A percentile compares a stretch with the other conserved stretches of the same genome.
These are phyloP conservation scores for Mallotus japonicus DNA, from an alignment of 441 rosid genomes.

Conservation along the genomic window DNA sequence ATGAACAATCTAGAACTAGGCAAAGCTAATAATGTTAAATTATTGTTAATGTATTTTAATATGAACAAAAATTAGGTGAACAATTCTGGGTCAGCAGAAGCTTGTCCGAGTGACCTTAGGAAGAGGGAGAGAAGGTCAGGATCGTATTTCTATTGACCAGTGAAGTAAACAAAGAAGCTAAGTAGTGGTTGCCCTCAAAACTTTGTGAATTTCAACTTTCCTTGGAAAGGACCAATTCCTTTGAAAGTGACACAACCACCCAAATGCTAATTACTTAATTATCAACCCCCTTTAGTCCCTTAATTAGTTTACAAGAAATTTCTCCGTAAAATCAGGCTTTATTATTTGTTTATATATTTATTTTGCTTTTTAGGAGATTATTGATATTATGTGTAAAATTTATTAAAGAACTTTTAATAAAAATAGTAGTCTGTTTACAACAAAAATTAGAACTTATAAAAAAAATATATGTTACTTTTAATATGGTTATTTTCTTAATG, in stretches of 20 bases:
- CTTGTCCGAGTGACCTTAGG: background rate
- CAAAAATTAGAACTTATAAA: no score
- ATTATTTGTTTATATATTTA: no score
- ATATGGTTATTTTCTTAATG: no score
- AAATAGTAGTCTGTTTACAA: no score
- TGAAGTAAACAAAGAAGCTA: background rate
- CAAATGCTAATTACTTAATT: background rate
- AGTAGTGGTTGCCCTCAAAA: constrained; percentile 15
- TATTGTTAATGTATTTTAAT: background rate
- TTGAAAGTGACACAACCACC: background rate
- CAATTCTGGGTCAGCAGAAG: constrained; percentile 14
- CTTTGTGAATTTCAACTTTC: constrained; percentile 8
- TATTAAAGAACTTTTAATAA: no score
- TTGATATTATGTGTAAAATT: no score
- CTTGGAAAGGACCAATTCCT: constrained; percentile 20
- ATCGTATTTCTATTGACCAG: constrained; percentile 4
- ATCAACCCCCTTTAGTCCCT: background rate
- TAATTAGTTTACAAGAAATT: no score
- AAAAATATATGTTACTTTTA: no score
- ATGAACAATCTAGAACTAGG: constrained; percentile 7
- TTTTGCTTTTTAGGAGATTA: no score
- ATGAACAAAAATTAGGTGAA: constrained; percentile 24
- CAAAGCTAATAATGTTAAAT: no score
- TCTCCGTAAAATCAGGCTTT: no score
- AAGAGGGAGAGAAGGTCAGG: constrained; percentile 15